These are phyloP conservation scores for Heterobasidion occidentale DNA, from an alignment of 1,284 basidiomycete species.

Conservation along the genomic window DNA sequence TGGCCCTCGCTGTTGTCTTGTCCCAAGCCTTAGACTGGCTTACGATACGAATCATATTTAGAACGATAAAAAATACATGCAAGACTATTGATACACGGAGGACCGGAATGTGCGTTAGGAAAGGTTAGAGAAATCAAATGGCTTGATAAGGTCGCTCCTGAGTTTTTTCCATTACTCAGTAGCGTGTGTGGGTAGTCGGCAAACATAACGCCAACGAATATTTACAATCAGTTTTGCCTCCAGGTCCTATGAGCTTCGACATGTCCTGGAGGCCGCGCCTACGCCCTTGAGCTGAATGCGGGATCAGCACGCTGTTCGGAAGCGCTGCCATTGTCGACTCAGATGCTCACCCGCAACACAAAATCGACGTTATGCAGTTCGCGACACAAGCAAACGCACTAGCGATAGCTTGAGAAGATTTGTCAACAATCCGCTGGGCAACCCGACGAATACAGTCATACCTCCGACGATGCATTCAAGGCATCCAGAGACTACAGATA, in stretches of 20 bases:
- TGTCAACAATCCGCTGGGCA: not conserved
- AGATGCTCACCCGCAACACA: conserved; percentile 17
- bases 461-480: conserved; percentile 37
- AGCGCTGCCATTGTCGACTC: not conserved
- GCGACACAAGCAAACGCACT: conserved; percentile 23
- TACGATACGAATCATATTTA: no score
- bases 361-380: conserved; percentile 18
- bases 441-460: conserved; percentile 14
- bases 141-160: no score
- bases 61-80: no score
- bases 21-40: no score
- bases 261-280: conserved; percentile 4
- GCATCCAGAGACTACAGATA: conserved; percentile 31
- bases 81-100: no score
- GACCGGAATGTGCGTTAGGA: no score
- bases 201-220: not conserved
- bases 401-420: conserved; percentile 21
- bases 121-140: no score
- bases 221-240: conserved; percentile 1
- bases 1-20: no score
- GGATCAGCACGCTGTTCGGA: not conserved
- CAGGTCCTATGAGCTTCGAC: not conserved
- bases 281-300: no score
- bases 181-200: no score
- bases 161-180: no score